Evolutionary conservation across 2,329 filamentous ascomycete genomes (phyloP).

Genomic region (Coniochaeta sp.): DNA sequence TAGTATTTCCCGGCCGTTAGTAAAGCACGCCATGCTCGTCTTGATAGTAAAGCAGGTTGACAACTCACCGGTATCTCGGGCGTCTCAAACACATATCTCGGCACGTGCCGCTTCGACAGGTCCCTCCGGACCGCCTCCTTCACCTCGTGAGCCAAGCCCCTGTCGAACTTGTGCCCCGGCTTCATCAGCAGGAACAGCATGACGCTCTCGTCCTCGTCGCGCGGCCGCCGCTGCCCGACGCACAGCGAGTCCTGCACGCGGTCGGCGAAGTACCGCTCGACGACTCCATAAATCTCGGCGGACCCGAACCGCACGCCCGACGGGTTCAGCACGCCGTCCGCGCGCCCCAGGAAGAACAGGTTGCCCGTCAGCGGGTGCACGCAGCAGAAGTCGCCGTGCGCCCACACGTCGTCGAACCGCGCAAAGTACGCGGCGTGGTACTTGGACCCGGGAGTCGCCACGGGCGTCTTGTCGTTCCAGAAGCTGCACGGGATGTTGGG

Average conservation of each 20-base stretch:
- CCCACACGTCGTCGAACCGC: conserved; percentile 64
- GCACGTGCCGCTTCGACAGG: conserved; percentile 67
- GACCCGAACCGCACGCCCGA: conserved; percentile 73
- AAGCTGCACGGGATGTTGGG: conserved; percentile 68
- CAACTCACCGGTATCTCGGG: conserved; percentile 67
- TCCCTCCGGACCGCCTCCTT: conserved; percentile 59
- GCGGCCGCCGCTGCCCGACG: conserved; percentile 65
- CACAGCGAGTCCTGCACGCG: conserved; percentile 67
- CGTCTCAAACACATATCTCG: conserved; percentile 71
- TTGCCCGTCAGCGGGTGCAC: conserved; percentile 61
- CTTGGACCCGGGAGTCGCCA: conserved; percentile 41
- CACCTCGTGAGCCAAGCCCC: conserved; percentile 46
- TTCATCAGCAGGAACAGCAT: conserved; percentile 50
- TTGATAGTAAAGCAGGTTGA: not conserved
- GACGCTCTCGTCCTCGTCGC: conserved; percentile 45
- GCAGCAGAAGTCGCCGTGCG: conserved; percentile 73
- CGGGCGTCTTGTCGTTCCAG: conserved; percentile 43
- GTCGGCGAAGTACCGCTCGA: conserved; percentile 58
- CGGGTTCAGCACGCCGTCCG: conserved; percentile 75
- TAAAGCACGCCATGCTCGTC: not conserved
- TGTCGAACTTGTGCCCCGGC: conserved; percentile 48
- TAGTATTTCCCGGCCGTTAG: conserved; percentile 25
- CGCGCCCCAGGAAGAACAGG: conserved; percentile 60
- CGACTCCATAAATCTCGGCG: conserved; percentile 70
- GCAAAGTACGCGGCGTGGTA: conserved; percentile 56